Conservation (phyloP, 768 basidiomycete genomes). For the Krasilnikovozyma curviuscula region DNA sequence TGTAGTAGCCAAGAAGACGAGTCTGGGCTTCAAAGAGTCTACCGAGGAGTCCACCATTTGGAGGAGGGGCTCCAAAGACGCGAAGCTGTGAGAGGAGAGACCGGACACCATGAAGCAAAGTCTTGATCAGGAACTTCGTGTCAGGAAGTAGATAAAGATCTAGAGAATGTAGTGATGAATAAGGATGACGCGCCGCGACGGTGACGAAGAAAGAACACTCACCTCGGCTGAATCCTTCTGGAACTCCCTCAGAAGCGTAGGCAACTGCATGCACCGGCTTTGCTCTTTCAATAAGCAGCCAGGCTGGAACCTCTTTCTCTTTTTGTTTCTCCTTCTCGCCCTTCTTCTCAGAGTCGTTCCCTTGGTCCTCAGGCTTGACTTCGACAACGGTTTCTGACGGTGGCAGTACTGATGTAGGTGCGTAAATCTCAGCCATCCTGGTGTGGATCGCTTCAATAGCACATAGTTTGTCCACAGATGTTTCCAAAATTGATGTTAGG, state of each 20-base stretch:
- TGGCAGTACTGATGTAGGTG: no score
- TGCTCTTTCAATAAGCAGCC: conserved; percentile 57
- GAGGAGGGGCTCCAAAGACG: conserved; percentile 54
- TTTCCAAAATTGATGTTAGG: conserved; percentile 58
- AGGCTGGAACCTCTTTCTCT: conserved; percentile 30
- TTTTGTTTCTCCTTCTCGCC: conserved; percentile 8
- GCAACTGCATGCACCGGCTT: conserved; percentile 62
- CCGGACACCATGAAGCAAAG: conserved; percentile 72
- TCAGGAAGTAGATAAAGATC: conserved; percentile 29
- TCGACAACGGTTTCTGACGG: no score
- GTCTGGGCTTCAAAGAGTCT: conserved; percentile 65
- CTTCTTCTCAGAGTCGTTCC: conserved; percentile 18
- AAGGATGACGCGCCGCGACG: background rate
- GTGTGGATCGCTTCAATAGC: conserved; percentile 49
- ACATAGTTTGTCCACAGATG: conserved; percentile 64
- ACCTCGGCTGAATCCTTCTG: conserved; percentile 62
- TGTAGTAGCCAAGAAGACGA: conserved; percentile 66
- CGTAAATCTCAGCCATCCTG: conserved; percentile 32
- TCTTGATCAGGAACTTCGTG: conserved; percentile 64
- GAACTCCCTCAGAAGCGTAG: conserved; percentile 51
- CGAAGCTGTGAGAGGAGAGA: conserved; percentile 55
- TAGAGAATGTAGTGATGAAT: background rate
- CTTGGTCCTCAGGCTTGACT: conserved; percentile 23
- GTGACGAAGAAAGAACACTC: conserved; percentile 17
- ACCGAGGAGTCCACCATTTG: conserved; percentile 71